Conservation (phyloP, 495 filamentous ascomycete species). For the Pseudotulostoma volvatum region DNA sequence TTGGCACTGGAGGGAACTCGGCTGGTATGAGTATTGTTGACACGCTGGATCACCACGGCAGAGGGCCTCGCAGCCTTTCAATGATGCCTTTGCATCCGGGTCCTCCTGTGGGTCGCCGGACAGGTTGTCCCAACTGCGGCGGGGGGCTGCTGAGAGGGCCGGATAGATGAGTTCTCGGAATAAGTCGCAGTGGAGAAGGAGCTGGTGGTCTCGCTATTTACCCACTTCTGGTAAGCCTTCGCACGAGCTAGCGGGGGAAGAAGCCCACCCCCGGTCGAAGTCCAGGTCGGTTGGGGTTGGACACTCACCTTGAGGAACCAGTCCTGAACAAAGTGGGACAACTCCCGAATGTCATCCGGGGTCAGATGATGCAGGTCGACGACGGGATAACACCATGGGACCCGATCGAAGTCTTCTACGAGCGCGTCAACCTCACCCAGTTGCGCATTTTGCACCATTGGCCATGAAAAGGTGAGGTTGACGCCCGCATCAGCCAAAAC, state of each 20-base stretch:
- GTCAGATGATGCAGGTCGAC: slow-evolving; percentile 35
- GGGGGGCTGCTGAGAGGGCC: slow-evolving; percentile 15
- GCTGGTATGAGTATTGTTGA: slow-evolving; percentile 10
- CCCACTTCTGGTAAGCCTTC: slow-evolving; percentile 6
- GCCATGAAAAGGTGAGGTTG: slow-evolving; percentile 22
- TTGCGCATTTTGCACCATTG: slow-evolving; percentile 19
- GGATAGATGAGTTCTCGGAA: slow-evolving; percentile 29
- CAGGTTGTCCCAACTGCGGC: slow-evolving; percentile 30
- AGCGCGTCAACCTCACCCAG: slow-evolving; percentile 26
- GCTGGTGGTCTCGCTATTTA: no score
- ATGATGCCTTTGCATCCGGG: slow-evolving; percentile 9
- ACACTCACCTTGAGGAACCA: slow-evolving; percentile 27
- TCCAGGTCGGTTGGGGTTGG: slow-evolving; percentile 11
- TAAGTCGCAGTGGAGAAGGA: slow-evolving; percentile 27
- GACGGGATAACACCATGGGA: slow-evolving; percentile 33
- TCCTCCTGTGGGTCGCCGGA: slow-evolving; percentile 18
- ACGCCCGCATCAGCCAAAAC: slow-evolving; percentile 21
- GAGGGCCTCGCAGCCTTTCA: slow-evolving; percentile 20
- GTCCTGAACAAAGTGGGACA: slow-evolving; percentile 29
- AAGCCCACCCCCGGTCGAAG: slow-evolving; percentile 23
- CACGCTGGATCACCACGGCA: slow-evolving; percentile 17
- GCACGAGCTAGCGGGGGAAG: slow-evolving; percentile 24
- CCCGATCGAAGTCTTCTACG: slow-evolving; percentile 21
- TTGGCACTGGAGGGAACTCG: slow-evolving; percentile 15
- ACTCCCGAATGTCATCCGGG: slow-evolving; percentile 21